Conservation (phyloP, 2,329 filamentous ascomycete species). For the Kalmusia sp. region DNA sequence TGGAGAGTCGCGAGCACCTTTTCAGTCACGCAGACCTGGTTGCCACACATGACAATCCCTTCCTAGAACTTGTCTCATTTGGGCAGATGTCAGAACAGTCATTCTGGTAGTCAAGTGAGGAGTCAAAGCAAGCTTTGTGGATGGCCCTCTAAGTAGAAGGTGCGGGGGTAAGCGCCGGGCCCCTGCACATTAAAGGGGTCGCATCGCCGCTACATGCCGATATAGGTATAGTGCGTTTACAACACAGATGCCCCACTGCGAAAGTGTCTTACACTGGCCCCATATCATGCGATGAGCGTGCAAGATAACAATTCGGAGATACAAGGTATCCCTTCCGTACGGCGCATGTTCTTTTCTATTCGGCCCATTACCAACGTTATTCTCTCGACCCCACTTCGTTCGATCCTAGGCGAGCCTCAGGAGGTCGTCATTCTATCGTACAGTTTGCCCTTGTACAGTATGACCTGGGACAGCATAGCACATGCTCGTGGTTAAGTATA, state of each 20-base stretch:
- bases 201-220: not conserved
- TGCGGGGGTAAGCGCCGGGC: conserved; percentile 1
- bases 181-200: conserved; percentile 7
- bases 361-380: no score
- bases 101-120: not conserved
- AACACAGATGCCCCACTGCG: not conserved
- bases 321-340: not conserved
- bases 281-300: not conserved
- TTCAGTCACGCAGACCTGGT: not conserved
- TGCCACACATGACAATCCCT: not conserved
- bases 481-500: no score
- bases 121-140: conserved; percentile 16
- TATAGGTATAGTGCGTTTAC: conserved; percentile 11
- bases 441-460: no score
- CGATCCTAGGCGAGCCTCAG: no score
- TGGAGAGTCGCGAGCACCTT: not conserved
- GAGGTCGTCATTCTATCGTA: no score
- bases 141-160: not conserved
- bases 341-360: no score
- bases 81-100: not conserved
- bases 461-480: no score
- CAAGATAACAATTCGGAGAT: not conserved
- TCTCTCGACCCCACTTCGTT: no score
- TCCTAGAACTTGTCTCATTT: not conserved
- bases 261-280: not conserved